Evolutionary conservation across 371 early-diverging fungal species (phyloP).

Genomic region (Mortierella sp.): DNA sequence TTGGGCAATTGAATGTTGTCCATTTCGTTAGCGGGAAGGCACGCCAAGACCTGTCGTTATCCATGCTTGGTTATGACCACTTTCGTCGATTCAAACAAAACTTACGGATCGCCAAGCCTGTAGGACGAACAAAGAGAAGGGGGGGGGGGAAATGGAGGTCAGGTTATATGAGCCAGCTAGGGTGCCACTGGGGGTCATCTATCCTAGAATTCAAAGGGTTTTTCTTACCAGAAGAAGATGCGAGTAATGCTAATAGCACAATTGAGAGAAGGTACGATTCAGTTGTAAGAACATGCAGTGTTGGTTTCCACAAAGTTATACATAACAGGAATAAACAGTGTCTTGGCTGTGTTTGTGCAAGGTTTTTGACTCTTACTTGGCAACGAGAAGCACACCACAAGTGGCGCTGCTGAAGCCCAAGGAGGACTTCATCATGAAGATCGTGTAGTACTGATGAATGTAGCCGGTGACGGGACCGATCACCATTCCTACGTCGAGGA

Average conservation of each 20-base stretch:
- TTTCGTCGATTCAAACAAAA: no score
- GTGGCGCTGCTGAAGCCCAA: constrained; percentile 57
- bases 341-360: no score
- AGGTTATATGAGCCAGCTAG: no score
- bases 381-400: constrained; percentile 56
- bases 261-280: not conserved
- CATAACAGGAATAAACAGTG: no score
- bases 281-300: not conserved
- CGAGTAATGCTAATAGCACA: constrained; percentile 59
- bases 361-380: no score
- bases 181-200: no score
- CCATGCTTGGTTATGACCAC: no score
- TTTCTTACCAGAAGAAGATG: constrained; percentile 68
- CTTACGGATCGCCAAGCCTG: constrained; percentile 56
- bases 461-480: constrained; percentile 54
- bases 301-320: no score
- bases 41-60: no score
- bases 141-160: no score
- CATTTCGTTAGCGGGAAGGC: no score
- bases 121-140: not conserved
- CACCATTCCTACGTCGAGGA: constrained; percentile 52
- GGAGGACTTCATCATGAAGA: constrained; percentile 50
- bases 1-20: not conserved
- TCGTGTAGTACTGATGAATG: constrained; percentile 55
- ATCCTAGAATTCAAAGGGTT: no score